These are phyloP conservation scores for Pezicula neosporulosa DNA, from an alignment of 2,329 filamentous ascomycete species.

Conservation along the genomic window DNA sequence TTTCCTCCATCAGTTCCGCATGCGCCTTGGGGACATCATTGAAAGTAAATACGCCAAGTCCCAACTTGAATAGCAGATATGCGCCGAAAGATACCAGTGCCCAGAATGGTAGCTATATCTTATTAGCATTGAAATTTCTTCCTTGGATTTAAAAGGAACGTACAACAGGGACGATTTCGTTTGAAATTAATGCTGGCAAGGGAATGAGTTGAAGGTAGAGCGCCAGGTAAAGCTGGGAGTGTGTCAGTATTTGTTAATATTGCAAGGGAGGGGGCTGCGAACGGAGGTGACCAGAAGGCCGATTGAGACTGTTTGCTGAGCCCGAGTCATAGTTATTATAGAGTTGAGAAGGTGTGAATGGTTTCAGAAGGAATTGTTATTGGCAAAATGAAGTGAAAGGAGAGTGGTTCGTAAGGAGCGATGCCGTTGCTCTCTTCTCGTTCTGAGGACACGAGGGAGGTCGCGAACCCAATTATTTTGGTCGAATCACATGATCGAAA, in stretches of 20 bases:
- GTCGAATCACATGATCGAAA: not conserved
- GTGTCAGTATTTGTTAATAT: conserved; percentile 10
- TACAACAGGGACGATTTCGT: conserved; percentile 87
- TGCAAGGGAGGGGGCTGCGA: conserved; percentile 27
- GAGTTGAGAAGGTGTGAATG: not conserved
- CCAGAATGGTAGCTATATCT: conserved; percentile 82
- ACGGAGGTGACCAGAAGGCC: conserved; percentile 86
- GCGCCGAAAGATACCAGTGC: conserved; percentile 85
- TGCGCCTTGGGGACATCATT: conserved; percentile 93
- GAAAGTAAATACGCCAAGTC: conserved; percentile 91
- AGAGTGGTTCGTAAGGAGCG: conserved; percentile 25
- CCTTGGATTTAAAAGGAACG: conserved; percentile 31
- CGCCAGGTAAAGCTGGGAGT: conserved; percentile 75
- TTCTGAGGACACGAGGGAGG: conserved; percentile 14
- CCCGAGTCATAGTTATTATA: conserved; percentile 77
- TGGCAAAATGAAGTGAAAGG: conserved; percentile 15
- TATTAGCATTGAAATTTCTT: conserved; percentile 1
- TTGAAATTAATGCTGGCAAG: conserved; percentile 72
- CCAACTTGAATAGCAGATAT: conserved; percentile 87
- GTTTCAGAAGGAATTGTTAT: not conserved
- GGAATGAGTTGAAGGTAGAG: conserved; percentile 82
- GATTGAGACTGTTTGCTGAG: conserved; percentile 86
- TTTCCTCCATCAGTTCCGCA: conserved; percentile 83
- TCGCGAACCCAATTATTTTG: conserved; percentile 7
- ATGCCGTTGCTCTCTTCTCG: not conserved